Percentiles rank a stretch among this genome's conserved stretches.
phyloP scores from a whole-genome alignment of 768 basidiomycete genomes.

The Hygrocybe punicea region DNA sequence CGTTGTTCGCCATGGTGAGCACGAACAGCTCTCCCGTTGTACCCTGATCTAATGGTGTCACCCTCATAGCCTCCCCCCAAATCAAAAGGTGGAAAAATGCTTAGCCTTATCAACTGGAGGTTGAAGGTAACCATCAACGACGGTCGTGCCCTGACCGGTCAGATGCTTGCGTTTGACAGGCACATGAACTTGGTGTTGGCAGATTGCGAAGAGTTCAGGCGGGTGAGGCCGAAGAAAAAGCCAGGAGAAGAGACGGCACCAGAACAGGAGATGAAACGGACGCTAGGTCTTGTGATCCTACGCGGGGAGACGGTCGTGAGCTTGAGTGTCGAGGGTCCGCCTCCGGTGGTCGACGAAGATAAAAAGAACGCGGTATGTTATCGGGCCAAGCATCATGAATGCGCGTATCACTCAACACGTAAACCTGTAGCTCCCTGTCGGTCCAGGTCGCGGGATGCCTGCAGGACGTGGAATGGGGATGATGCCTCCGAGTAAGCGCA shows the following conservation, averaged over 20 bases:
- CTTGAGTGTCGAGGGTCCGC: conserved; percentile 91
- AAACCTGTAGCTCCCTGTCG: conserved; percentile 63
- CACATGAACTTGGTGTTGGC: conserved; percentile 99
- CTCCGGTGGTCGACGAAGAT: conserved; percentile 86
- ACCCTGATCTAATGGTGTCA: neutral
- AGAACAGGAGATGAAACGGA: conserved; percentile 93
- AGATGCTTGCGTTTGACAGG: conserved; percentile 99
- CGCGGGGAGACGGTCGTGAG: conserved; percentile 96
- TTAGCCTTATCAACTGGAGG: conserved; percentile 95
- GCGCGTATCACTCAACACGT: no score
- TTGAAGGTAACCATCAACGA: conserved; percentile 97
- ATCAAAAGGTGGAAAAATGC: conserved; percentile 98
- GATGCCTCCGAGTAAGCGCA: conserved; percentile 74
- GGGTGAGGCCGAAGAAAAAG: conserved; percentile 90
- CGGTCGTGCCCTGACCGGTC: conserved; percentile 90
- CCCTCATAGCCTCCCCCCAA: conserved; percentile 82
- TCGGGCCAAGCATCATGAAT: neutral
- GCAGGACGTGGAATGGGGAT: conserved; percentile 97
- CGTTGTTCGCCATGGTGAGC: conserved; percentile 55
- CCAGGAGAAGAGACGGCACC: conserved; percentile 70
- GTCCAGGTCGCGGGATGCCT: conserved; percentile 93
- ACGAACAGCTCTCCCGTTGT: neutral
- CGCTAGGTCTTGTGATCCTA: conserved; percentile 93
- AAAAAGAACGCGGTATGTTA: conserved; percentile 73
- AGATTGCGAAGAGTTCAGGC: conserved; percentile 96